Evolutionary conservation across 2,329 filamentous ascomycete species (phyloP).

Genomic region (Dothiorella sarmentorum): DNA sequence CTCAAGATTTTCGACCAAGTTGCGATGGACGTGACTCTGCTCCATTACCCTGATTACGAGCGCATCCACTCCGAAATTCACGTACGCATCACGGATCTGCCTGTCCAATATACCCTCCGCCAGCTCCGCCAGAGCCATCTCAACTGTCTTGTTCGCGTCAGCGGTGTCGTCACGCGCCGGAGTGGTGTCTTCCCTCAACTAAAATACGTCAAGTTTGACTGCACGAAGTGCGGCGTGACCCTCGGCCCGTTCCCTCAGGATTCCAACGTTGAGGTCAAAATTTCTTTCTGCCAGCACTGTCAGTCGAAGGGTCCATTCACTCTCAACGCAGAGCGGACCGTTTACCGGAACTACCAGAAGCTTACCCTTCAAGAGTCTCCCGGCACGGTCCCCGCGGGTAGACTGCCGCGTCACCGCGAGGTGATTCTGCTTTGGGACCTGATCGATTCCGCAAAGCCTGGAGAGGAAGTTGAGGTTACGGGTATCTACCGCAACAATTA

Average conservation of each 20-base stretch:
- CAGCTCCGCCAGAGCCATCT: conserved; percentile 93
- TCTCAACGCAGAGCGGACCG: conserved; percentile 93
- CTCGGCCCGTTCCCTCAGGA: conserved; percentile 97
- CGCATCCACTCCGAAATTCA: conserved; percentile 97
- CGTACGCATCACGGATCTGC: conserved; percentile 91
- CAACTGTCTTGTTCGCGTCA: conserved; percentile 91
- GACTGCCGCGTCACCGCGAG: conserved; percentile 86
- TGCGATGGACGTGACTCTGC: conserved; percentile 90
- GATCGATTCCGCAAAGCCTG: conserved; percentile 94
- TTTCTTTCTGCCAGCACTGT: conserved; percentile 94
- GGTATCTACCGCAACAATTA: conserved; percentile 98
- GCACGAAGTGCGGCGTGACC: conserved; percentile 85
- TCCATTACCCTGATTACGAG: conserved; percentile 97
- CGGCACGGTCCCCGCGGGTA: conserved; percentile 92
- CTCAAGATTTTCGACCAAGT: conserved; percentile 95
- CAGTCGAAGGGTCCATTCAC: conserved; percentile 94
- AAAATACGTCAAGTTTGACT: conserved; percentile 98
- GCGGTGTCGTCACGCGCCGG: conserved; percentile 89
- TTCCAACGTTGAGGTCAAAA: conserved; percentile 92
- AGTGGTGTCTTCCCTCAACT: conserved; percentile 96
- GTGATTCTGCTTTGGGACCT: conserved; percentile 96
- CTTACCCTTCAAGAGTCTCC: conserved; percentile 95
- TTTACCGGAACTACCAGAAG: conserved; percentile 98
- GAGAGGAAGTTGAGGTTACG: conserved; percentile 95
- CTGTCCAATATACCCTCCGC: conserved; percentile 89